phyloP scores from a whole-genome alignment of 2,329 filamentous ascomycete genomes.

The Exophiala xenobiotica region DNA sequence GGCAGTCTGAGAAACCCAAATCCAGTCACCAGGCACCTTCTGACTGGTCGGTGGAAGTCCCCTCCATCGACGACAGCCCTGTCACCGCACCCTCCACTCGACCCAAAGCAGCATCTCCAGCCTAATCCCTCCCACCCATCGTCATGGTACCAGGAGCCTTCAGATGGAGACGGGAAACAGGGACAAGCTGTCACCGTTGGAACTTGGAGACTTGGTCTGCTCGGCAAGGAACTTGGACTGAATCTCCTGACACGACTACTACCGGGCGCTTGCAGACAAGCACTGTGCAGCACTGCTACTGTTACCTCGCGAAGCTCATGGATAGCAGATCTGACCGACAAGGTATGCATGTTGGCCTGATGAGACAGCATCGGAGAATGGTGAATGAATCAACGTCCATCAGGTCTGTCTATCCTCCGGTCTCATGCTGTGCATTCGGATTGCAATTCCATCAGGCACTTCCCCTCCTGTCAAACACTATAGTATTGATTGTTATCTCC shows the following conservation, averaged over 20 bases:
- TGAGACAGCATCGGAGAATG: neutral
- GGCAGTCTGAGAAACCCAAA: constrained; percentile 4
- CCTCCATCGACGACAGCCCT: constrained; percentile 1
- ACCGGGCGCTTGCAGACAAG: neutral
- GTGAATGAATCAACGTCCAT: neutral
- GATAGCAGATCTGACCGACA: neutral
- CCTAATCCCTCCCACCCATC: constrained; percentile 13
- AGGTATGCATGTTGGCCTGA: neutral
- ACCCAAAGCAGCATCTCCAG: constrained; percentile 26
- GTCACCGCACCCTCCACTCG: constrained; percentile 5
- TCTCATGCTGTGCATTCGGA: neutral
- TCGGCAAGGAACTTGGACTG: neutral
- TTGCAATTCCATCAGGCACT: too few relatives aligned
- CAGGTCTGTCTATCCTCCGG: neutral
- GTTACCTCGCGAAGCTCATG: constrained; percentile 7
- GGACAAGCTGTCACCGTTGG: neutral
- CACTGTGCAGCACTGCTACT: neutral
- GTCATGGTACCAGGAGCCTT: neutral
- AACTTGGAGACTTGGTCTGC: constrained; percentile 1
- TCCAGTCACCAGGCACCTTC: neutral
- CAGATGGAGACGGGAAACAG: neutral
- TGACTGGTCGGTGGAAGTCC: constrained; percentile 4
- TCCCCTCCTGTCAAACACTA: too few relatives aligned
- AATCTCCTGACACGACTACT: neutral
- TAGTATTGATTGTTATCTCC: too few relatives aligned